Percentiles rank a stretch among this genome's conserved stretches.
Evolutionary conservation across 495 filamentous ascomycete genomes (phyloP).

Genomic region (Aspergillus incahuasiensis): DNA sequence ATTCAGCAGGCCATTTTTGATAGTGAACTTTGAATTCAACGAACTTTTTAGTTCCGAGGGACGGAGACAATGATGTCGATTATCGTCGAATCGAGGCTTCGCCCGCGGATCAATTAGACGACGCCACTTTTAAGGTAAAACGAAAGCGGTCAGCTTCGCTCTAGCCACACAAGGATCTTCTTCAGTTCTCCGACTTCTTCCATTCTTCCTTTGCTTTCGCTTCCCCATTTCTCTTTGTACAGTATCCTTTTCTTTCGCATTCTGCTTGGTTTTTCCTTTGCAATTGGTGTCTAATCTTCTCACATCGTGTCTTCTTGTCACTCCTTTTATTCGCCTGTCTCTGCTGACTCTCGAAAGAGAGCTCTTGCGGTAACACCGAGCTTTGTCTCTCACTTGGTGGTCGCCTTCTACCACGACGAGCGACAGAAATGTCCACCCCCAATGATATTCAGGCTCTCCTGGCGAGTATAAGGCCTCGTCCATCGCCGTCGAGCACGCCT

Average conservation of each 20-base stretch:
- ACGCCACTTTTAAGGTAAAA: background rate
- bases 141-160: background rate
- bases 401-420: slow-evolving; percentile 30
- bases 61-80: background rate
- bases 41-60: background rate
- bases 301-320: background rate
- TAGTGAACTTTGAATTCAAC: background rate
- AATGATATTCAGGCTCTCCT: slow-evolving; percentile 47
- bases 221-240: slow-evolving; percentile 26
- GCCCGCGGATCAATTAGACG: background rate
- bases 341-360: slow-evolving; percentile 38
- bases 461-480: slow-evolving; percentile 43
- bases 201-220: slow-evolving; percentile 16
- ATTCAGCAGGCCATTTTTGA: background rate
- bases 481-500: slow-evolving; percentile 33
- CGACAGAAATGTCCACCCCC: slow-evolving; percentile 50
- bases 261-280: slow-evolving; percentile 10
- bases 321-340: slow-evolving; percentile 13
- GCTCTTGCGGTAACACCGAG: slow-evolving; percentile 24
- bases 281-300: slow-evolving; percentile 8
- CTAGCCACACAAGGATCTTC: slow-evolving; percentile 16
- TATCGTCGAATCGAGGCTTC: background rate
- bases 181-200: slow-evolving; percentile 4
- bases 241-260: slow-evolving; percentile 22
- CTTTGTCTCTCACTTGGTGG: slow-evolving; percentile 30